Base-by-base conservation (phyloP, 495 filamentous ascomycete species). In the Neurospora sp. region DNA sequence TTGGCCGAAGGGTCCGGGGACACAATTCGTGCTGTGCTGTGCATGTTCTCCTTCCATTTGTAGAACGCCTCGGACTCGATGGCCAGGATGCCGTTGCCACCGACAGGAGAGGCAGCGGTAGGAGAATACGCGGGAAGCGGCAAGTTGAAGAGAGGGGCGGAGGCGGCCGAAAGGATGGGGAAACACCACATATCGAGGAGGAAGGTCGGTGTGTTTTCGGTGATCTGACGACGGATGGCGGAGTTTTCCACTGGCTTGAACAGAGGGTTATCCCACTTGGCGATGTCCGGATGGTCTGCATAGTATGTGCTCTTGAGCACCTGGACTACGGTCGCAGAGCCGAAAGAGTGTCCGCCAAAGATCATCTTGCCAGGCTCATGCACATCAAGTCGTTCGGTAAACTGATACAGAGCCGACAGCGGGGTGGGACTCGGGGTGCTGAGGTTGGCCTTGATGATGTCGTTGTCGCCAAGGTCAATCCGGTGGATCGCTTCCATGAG, bases 141-240 rank as follows among this genome's bases (percentile, higher is more conserved):
- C 10, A 88, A 83, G 31, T 85, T 83, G 82, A 85, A 90, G 41
- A 93, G 87, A 75, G 86, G 83, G 3, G 78, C 74, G 2, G 89
- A 89, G 6, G 84, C 76, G 4, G 81, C 81, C 8, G 88, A 85
- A 6, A 87, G 82, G 9, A 94, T 82, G 1, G 92, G 90, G 41
- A 94, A 81, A 68, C 86, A 86, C 93, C 93, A 95, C 76, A 91
- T 85, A 74, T 95, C 92, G 16, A 95, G 86, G 0, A 94, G 81
- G 37, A 91, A 81, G 0, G 89, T 79, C 0, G 90, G 85, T 18
- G 86, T 89, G 10, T 82, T 73, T 1, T 87, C 82, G 0, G 90
- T 92, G 72, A 95, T 86, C 74, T 95, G 92, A 2, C 77, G 71
- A 9, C 77, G 76, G 27, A 93, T 82, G 0, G 81, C 73, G 0